A percentile compares a stretch with the other conserved stretches of the same genome.
phyloP scores from a whole-genome alignment of 805 yeast genomes.

The Yueomyces sinensis region DNA sequence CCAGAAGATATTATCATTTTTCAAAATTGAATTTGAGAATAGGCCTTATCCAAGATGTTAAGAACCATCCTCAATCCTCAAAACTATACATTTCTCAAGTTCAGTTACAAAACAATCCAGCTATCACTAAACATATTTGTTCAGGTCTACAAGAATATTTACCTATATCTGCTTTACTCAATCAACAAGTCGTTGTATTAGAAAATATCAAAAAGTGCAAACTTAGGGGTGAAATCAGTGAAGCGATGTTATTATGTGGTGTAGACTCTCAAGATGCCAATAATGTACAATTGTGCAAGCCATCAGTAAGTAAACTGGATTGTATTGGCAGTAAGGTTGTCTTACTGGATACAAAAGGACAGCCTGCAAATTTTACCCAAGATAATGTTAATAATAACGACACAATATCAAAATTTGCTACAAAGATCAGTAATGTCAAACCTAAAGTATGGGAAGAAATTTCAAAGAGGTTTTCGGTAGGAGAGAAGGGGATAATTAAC shows the following conservation, averaged over 20 bases:
- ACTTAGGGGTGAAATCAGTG: constrained; percentile 48
- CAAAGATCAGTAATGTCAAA: too few species aligned
- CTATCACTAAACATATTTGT: constrained; percentile 29
- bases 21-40: constrained; percentile 26
- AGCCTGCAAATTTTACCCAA: too few species aligned
- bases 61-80: constrained; percentile 44
- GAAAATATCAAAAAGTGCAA: constrained; percentile 48
- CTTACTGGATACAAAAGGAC: too few species aligned
- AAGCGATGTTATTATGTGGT: constrained; percentile 60
- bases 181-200: constrained; percentile 36
- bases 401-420: too few species aligned
- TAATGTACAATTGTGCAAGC: constrained; percentile 5
- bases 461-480: too few species aligned
- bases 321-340: constrained; percentile 8
- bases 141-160: constrained; percentile 43
- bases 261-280: constrained; percentile 14
- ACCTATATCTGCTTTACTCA: constrained; percentile 26
- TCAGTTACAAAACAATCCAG: constrained; percentile 10
- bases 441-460: not conserved
- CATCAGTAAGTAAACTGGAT: not conserved
- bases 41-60: constrained; percentile 35
- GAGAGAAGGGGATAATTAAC: too few species aligned
- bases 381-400: too few species aligned
- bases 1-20: constrained; percentile 4
- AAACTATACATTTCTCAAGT: constrained; percentile 44